Conservation (phyloP, 169 alveolate genomes). For the Eimeria acervulina region DNA sequence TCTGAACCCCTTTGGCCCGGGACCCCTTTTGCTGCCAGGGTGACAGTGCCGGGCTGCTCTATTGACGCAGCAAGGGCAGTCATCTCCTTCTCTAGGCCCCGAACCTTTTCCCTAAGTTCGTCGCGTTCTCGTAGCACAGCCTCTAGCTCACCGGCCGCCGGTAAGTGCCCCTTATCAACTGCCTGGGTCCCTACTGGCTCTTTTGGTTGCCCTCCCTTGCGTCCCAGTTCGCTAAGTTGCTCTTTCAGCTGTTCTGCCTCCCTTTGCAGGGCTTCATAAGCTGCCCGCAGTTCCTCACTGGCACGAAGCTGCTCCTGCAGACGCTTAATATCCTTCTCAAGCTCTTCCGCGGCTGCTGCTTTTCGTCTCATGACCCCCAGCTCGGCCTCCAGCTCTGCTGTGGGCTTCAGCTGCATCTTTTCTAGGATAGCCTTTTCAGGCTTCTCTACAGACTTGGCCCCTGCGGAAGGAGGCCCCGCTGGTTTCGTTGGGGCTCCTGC, state of each 20-base stretch:
- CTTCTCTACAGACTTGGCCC: background rate
- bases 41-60: background rate
- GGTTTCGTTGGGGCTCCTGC: background rate
- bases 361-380: constrained; percentile 27
- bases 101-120: constrained; percentile 15
- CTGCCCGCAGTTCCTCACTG: constrained; percentile 15
- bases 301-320: constrained; percentile 48
- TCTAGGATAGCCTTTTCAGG: background rate
- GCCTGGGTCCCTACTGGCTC: background rate
- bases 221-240: constrained; percentile 40
- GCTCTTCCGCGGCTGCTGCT: constrained; percentile 42
- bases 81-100: background rate
- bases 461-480: background rate
- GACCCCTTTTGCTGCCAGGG: background rate
- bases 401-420: background rate
- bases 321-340: constrained; percentile 31
- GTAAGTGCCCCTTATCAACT: background rate
- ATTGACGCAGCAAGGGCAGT: background rate
- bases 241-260: constrained; percentile 18
- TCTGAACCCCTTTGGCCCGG: background rate
- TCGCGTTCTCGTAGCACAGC: constrained; percentile 5
- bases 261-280: constrained; percentile 46
- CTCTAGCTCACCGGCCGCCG: background rate
- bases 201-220: background rate
- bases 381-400: constrained; percentile 62